Conservation (phyloP, 202 grass and related monocot species). For the Panicum hallii region DNA sequence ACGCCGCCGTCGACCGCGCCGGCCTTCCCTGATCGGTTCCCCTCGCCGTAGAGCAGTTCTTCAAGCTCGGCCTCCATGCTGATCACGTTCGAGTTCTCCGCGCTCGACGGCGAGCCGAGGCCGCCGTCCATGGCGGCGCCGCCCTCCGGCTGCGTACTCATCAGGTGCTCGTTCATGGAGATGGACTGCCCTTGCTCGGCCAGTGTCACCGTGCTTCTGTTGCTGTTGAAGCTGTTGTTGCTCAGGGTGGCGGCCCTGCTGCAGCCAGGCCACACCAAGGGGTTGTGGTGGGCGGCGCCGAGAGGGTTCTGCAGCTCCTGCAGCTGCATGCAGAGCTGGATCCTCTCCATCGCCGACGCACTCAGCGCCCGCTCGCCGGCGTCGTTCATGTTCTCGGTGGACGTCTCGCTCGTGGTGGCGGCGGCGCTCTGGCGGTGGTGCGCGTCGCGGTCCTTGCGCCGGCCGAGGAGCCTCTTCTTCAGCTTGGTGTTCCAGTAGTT, state of each 20-base stretch:
- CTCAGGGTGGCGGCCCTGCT: constrained; percentile 31
- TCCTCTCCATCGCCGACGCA: constrained; percentile 84
- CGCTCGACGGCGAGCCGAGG: constrained; percentile 57
- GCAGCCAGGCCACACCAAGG: constrained; percentile 47
- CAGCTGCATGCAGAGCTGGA: constrained; percentile 79
- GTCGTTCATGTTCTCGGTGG: constrained; percentile 29
- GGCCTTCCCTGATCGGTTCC: background rate
- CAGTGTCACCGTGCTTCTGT: constrained; percentile 38
- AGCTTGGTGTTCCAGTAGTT: constrained; percentile 99
- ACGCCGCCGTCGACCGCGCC: background rate
- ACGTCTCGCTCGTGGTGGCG: background rate
- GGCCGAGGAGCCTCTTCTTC: constrained; percentile 84
- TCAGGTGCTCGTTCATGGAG: constrained; percentile 45
- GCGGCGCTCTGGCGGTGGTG: constrained; percentile 33
- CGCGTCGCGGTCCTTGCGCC: constrained; percentile 53
- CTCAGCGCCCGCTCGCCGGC: constrained; percentile 50
- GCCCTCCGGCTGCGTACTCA: constrained; percentile 22
- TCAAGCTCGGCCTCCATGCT: constrained; percentile 75
- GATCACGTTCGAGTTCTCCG: constrained; percentile 49
- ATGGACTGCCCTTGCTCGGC: constrained; percentile 36
- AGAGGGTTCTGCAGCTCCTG: constrained; percentile 65
- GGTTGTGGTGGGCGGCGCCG: constrained; percentile 33
- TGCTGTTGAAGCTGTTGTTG: constrained; percentile 40
- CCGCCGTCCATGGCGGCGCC: constrained; percentile 38
- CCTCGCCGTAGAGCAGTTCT: constrained; percentile 63